These are phyloP conservation scores for Candida odintsovae DNA, from an alignment of 805 yeast species.

Conservation along the genomic window DNA sequence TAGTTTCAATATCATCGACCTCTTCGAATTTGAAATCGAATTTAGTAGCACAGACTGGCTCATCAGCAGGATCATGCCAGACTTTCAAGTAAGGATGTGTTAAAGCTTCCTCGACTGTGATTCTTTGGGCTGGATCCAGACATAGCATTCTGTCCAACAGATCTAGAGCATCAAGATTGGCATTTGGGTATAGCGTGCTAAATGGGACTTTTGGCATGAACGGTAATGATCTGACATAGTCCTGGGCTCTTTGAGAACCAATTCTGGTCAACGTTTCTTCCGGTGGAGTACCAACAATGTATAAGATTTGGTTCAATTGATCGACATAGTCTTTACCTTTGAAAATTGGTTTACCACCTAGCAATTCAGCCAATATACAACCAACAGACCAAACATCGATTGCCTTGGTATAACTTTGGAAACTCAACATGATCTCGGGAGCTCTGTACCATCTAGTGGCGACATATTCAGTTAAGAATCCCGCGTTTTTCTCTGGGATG, in stretches of 20 bases:
- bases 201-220: slow-evolving; percentile 77
- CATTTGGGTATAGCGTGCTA: slow-evolving; percentile 65
- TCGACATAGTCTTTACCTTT: slow-evolving; percentile 96
- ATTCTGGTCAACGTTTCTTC: slow-evolving; percentile 61
- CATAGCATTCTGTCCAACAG: slow-evolving; percentile 71
- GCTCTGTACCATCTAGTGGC: slow-evolving; percentile 99
- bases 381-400: slow-evolving; percentile 98
- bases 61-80: slow-evolving; percentile 94
- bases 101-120: slow-evolving; percentile 83
- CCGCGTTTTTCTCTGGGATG: slow-evolving; percentile 78
- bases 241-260: slow-evolving; percentile 86
- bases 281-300: slow-evolving; percentile 88
- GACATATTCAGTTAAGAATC: slow-evolving; percentile 95
- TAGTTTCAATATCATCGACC: slow-evolving; percentile 68
- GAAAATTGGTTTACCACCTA: slow-evolving; percentile 88
- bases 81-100: slow-evolving; percentile 81
- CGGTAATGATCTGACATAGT: slow-evolving; percentile 83
- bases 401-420: slow-evolving; percentile 92
- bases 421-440: slow-evolving; percentile 93
- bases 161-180: slow-evolving; percentile 84
- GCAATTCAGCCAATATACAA: slow-evolving; percentile 88
- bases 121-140: slow-evolving; percentile 80
- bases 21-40: slow-evolving; percentile 83
- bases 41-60: slow-evolving; percentile 72
- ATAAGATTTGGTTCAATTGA: slow-evolving; percentile 82